Base-by-base conservation (phyloP, 371 early-diverging fungal species). In the Nematocida homosporus region DNA sequence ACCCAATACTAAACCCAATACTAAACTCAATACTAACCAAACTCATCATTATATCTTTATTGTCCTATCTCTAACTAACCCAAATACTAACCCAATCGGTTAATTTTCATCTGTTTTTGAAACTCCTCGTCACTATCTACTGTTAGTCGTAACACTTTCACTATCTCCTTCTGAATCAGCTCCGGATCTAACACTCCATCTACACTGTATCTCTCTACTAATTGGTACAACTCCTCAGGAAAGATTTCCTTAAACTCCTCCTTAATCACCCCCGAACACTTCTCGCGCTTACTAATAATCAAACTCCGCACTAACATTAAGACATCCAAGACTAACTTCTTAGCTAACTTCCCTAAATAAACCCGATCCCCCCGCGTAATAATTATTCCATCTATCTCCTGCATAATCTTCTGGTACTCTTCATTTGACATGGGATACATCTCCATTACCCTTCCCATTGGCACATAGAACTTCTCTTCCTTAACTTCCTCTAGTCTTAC, bases 271-370 rank as follows among this genome's bases (percentile, higher is more conserved):
- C 23, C 44, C 35, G 5, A 38, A 13, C 0, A 16, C 4, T n/a
- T 2, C 23, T 30, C 25, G 37, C 40, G 42, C 47, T 55, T 66
- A 40, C 40, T 38, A n/a, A 59, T 27, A 20, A n/a, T 2, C 29
- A 68, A 32, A 56, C 68, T 68, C 30, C 68, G 42, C 18, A 27
- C 29, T 18, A 68, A 37, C 27, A 68, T 56, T 20, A 68, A 35
- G 8, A 30, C 60, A 18, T 68, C 68, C 18, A 59, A 20, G 20
- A 30, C 47, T 2, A 35, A 8, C 13, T 25, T 2, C 4, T 38
- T 35, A 13, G 13, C 35, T 16, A 50, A 27, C 27, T 41, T 68
- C 2, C 41, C 56, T 35, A 68, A 47, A 27, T 68, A 68, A 23
- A n/a, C 41, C 18, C 29, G 16, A 27, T 44, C 56, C 6, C 29